Percentiles rank a stretch among this genome's conserved stretches.
phyloP scores from a whole-genome alignment of 768 basidiomycete species.

The Hypholoma sublateritium region DNA sequence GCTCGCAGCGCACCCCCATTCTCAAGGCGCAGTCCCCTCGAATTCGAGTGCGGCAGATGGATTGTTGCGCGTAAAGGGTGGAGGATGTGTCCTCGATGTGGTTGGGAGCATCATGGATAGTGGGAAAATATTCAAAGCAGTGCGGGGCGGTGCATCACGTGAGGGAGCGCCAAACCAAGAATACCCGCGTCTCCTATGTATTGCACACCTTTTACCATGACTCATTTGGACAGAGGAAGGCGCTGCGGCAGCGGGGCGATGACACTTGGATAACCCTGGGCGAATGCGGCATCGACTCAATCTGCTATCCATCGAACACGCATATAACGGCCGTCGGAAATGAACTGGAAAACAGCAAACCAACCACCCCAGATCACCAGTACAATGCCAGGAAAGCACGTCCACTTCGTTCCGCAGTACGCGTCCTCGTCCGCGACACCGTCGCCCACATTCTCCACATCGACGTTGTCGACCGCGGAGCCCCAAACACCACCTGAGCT shows the following conservation, averaged over 20 bases:
- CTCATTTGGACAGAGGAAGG: constrained; percentile 2
- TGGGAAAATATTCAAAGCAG: too few relatives aligned
- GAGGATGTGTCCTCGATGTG: too few relatives aligned
- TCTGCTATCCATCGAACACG: neutral
- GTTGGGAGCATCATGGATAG: too few relatives aligned
- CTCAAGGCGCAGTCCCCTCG: neutral
- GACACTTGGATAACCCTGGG: neutral
- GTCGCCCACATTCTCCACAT: constrained; percentile 8
- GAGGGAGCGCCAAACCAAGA: neutral
- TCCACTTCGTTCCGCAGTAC: constrained; percentile 3
- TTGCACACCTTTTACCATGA: neutral
- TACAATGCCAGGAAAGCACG: constrained; percentile 15
- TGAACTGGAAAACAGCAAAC: too few relatives aligned
- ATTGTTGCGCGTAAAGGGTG: neutral
- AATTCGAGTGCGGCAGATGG: neutral
- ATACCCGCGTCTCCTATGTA: too few relatives aligned
- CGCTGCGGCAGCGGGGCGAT: constrained; percentile 13
- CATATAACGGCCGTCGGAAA: neutral
- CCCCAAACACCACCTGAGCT: constrained; percentile 1
- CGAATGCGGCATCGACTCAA: neutral
- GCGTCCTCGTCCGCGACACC: neutral
- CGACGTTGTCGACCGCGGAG: constrained; percentile 3
- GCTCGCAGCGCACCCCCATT: neutral
- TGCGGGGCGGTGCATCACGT: neutral
- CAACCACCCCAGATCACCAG: neutral